phyloP scores from a whole-genome alignment of 2,329 filamentous ascomycete species.

The Microcyclosporella mali region DNA sequence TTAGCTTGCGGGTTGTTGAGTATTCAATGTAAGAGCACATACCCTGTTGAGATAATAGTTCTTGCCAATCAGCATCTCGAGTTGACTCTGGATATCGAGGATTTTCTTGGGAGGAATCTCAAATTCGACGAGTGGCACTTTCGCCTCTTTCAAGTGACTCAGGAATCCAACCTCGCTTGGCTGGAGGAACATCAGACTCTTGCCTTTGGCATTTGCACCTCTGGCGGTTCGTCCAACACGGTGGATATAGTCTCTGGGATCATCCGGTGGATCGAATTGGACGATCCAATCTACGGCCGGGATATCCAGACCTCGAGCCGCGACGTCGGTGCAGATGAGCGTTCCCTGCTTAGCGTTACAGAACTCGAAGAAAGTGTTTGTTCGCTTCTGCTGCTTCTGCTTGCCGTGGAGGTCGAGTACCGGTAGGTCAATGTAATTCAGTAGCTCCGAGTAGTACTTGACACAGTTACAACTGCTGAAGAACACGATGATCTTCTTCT shows the following conservation, averaged over 20 bases:
- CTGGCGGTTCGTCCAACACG: slow-evolving; percentile 91
- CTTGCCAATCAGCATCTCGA: slow-evolving; percentile 87
- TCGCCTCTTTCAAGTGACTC: slow-evolving; percentile 79
- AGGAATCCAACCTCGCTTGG: slow-evolving; percentile 90
- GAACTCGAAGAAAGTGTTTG: slow-evolving; percentile 97
- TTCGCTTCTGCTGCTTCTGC: slow-evolving; percentile 98
- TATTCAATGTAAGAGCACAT: too few relatives aligned
- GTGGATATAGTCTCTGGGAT: slow-evolving; percentile 75
- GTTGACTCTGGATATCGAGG: slow-evolving; percentile 68
- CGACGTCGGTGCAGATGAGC: slow-evolving; percentile 93
- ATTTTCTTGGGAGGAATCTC: slow-evolving; percentile 92
- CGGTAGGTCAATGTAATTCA: slow-evolving; percentile 95
- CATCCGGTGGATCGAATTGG: slow-evolving; percentile 71
- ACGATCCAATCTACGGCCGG: slow-evolving; percentile 94
- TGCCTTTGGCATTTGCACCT: slow-evolving; percentile 74
- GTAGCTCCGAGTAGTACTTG: slow-evolving; percentile 89
- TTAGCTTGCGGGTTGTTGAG: slow-evolving; percentile 13
- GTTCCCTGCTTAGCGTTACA: slow-evolving; percentile 78
- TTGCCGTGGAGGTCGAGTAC: slow-evolving; percentile 86
- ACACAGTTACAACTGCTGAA: slow-evolving; percentile 77
- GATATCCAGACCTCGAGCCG: slow-evolving; percentile 90
- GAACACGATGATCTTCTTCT: slow-evolving; percentile 98
- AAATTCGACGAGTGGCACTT: slow-evolving; percentile 91
- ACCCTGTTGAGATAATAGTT: slow-evolving; percentile 97
- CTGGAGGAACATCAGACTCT: slow-evolving; percentile 87